These are phyloP conservation scores for Malus sylvestris DNA, from an alignment of 306 rosid genomes.

Conservation along the genomic window DNA sequence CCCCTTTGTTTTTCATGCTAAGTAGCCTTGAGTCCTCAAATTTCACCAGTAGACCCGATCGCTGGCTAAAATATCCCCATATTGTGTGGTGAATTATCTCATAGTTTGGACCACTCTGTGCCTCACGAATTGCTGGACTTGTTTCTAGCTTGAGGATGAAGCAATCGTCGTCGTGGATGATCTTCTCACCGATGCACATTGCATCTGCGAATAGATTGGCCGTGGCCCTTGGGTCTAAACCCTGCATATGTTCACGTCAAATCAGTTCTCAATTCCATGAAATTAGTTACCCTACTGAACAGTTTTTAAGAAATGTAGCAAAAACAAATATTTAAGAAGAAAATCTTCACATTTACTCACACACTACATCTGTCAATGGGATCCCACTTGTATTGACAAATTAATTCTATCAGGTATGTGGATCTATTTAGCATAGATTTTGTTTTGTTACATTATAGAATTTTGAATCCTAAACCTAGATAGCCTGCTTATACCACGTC, in stretches of 20 bases:
- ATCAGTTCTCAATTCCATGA: not conserved
- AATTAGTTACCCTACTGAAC: not conserved
- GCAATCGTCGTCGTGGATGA: constrained; percentile 69
- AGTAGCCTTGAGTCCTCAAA: constrained; percentile 83
- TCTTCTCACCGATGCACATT: constrained; percentile 77
- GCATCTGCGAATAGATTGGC: constrained; percentile 76
- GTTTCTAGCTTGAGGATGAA: constrained; percentile 77
- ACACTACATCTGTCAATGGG: no score
- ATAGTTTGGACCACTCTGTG: constrained; percentile 53
- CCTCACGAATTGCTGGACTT: constrained; percentile 61
- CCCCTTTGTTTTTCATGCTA: constrained; percentile 51
- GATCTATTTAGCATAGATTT: no score
- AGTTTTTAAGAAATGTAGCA: no score
- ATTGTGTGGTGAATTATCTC: constrained; percentile 84
- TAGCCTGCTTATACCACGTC: no score
- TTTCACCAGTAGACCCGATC: constrained; percentile 75
- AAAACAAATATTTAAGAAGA: no score
- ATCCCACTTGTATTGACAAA: no score
- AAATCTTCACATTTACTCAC: no score
- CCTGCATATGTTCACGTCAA: constrained; percentile 27
- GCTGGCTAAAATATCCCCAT: constrained; percentile 94
- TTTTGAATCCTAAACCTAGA: no score
- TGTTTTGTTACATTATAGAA: no score
- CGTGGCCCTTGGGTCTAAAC: constrained; percentile 87
- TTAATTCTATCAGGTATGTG: no score